Evolutionary conservation across 352 stramenopile species (phyloP).

Genomic region (Phytophthora niederhauseri): DNA sequence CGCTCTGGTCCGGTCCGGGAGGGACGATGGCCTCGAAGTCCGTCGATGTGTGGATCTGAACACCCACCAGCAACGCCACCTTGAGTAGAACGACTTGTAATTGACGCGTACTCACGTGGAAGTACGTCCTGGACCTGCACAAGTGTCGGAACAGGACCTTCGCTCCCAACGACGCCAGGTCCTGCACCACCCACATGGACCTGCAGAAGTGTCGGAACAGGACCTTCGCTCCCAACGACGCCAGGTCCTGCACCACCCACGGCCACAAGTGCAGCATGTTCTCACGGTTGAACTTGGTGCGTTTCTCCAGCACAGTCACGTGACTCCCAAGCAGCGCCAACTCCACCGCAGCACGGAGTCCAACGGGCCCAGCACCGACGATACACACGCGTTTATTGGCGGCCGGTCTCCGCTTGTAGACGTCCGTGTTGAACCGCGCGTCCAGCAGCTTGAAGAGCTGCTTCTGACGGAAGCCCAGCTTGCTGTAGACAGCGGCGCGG

Average conservation of each 20-base stretch:
- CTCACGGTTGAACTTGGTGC: constrained; percentile 71
- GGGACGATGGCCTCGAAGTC: constrained; percentile 50
- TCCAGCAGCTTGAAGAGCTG: constrained; percentile 72
- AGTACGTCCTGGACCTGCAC: constrained; percentile 69
- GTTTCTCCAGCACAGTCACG: constrained; percentile 79
- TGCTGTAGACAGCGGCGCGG: constrained; percentile 46
- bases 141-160: constrained; percentile 74
- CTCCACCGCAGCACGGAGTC: constrained; percentile 69
- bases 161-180: constrained; percentile 69
- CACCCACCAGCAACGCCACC: constrained; percentile 61
- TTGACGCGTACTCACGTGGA: constrained; percentile 82
- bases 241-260: constrained; percentile 82
- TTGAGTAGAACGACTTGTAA: constrained; percentile 81
- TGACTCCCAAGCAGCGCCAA: constrained; percentile 63
- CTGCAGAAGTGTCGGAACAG: constrained; percentile 70
- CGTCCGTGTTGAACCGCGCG: constrained; percentile 44
- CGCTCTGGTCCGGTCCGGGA: constrained; percentile 35
- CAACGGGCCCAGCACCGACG: constrained; percentile 69
- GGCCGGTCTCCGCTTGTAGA: constrained; percentile 48
- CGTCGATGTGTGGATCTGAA: constrained; percentile 53
- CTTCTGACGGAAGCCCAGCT: constrained; percentile 65
- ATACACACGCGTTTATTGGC: constrained; percentile 62
- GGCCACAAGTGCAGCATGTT: constrained; percentile 86
- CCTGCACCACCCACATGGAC: constrained; percentile 80
- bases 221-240: constrained; percentile 69